Conservation (phyloP, 75 land plant genomes). For the Selaginella tamariscina region DNA sequence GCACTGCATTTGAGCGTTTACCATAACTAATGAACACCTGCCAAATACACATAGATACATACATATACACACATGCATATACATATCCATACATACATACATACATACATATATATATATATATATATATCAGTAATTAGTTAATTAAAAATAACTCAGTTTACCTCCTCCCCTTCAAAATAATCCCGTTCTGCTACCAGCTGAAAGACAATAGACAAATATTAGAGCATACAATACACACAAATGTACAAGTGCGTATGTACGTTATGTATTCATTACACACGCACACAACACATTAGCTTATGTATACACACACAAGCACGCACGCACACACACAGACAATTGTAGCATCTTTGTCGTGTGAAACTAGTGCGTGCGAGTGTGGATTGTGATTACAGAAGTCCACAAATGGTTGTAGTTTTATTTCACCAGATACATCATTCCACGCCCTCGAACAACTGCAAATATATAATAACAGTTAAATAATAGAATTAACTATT, state of each 20-base stretch:
- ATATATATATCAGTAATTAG: background rate
- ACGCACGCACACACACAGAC: too few species aligned
- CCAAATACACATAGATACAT: background rate
- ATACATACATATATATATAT: too few species aligned
- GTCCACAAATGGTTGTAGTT: conserved; percentile 62
- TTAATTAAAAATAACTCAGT: background rate
- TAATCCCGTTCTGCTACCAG: conserved; percentile 77
- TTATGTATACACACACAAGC: too few species aligned
- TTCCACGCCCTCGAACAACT: background rate
- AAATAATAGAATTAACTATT: too few species aligned
- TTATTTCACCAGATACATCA: background rate
- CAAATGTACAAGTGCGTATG: too few species aligned
- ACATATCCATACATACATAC: too few species aligned
- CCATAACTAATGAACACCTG: conserved; percentile 85
- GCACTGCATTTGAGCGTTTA: conserved; percentile 58
- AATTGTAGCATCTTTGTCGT: conserved; percentile 34
- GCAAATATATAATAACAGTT: too few species aligned
- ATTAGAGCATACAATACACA: background rate
- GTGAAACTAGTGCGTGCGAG: conserved; percentile 44
- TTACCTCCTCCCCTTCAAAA: conserved; percentile 55
- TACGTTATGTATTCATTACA: too few species aligned
- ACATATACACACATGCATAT: too few species aligned
- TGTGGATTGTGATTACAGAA: conserved; percentile 72
- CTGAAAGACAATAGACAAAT: conserved; percentile 24
- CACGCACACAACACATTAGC: too few species aligned